phyloP scores from a whole-genome alignment of 2,329 filamentous ascomycete genomes.

The Harringtonia aguacate region DNA sequence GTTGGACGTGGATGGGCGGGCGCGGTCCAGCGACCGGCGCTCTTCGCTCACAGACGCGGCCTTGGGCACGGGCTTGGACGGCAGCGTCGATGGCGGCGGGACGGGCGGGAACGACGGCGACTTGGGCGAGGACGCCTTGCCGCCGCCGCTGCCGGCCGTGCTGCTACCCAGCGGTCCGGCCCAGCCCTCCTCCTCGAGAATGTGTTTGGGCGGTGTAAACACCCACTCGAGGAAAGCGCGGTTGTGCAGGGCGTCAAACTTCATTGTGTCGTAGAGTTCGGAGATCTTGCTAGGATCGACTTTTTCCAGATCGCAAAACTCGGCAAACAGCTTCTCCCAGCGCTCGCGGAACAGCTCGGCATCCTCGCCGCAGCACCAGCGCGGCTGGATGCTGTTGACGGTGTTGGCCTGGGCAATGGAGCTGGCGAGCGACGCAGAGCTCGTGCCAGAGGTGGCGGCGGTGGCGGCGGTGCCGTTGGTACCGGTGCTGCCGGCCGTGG shows the following conservation, averaged over 20 bases:
- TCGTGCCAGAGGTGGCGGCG: constrained; percentile 17
- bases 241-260: constrained; percentile 96
- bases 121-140: constrained; percentile 28
- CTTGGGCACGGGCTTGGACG: neutral
- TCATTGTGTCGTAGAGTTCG: constrained; percentile 98
- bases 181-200: constrained; percentile 57
- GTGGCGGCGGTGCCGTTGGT: too few species aligned
- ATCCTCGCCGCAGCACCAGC: constrained; percentile 96
- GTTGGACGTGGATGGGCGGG: constrained; percentile 1
- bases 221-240: constrained; percentile 95
- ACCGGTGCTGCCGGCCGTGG: neutral
- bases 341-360: constrained; percentile 88
- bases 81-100: too few species aligned
- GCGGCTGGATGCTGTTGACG: constrained; percentile 64
- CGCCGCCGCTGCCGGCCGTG: constrained; percentile 18
- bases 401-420: constrained; percentile 44
- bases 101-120: neutral
- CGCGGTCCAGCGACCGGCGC: constrained; percentile 8
- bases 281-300: constrained; percentile 98
- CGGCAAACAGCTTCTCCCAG: constrained; percentile 96
- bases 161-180: constrained; percentile 17
- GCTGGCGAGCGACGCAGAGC: constrained; percentile 26
- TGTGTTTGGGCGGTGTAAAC: constrained; percentile 74
- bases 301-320: constrained; percentile 95
- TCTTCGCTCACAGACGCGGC: neutral